Evolutionary conservation across 495 filamentous ascomycete genomes (phyloP).

Genomic region (Tetracladium setigerum): DNA sequence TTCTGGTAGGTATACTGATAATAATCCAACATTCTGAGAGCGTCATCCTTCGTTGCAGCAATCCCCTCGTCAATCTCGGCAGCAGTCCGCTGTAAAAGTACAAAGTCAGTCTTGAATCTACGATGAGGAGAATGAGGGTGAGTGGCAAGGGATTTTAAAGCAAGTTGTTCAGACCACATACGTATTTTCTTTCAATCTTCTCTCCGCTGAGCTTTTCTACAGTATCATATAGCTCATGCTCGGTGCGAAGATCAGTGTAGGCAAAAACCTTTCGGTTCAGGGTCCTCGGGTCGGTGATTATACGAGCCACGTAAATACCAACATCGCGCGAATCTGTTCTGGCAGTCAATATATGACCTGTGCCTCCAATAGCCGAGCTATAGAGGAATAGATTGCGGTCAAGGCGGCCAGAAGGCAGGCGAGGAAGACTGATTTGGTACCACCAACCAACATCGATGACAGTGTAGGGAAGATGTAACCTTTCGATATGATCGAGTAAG

Average conservation of each 20-base stretch:
- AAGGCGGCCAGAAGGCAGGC: conserved; percentile 41
- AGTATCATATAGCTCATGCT: conserved; percentile 41
- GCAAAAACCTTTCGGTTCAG: conserved; percentile 50
- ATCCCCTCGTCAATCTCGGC: too few relatives aligned
- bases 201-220: conserved; percentile 48
- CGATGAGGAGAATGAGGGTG: too few relatives aligned
- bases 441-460: conserved; percentile 56
- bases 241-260: conserved; percentile 39
- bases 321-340: conserved; percentile 41
- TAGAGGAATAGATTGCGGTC: conserved; percentile 41
- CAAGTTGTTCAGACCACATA: conserved; percentile 24
- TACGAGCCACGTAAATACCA: conserved; percentile 46
- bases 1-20: too few relatives aligned
- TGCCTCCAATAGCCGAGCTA: conserved; percentile 34
- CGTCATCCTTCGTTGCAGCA: too few relatives aligned
- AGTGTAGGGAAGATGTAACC: conserved; percentile 47
- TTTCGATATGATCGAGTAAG: conserved; percentile 46
- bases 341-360: too few relatives aligned
- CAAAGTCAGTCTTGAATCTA: too few relatives aligned
- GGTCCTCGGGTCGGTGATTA: conserved; percentile 47
- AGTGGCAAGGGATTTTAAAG: too few relatives aligned
- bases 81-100: too few relatives aligned
- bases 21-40: too few relatives aligned
- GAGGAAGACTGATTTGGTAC: conserved; percentile 45
- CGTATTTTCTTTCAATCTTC: conserved; percentile 41